Evolutionary conservation across 345 rosid genomes (phyloP).

Genomic region (Salix caprea): DNA sequence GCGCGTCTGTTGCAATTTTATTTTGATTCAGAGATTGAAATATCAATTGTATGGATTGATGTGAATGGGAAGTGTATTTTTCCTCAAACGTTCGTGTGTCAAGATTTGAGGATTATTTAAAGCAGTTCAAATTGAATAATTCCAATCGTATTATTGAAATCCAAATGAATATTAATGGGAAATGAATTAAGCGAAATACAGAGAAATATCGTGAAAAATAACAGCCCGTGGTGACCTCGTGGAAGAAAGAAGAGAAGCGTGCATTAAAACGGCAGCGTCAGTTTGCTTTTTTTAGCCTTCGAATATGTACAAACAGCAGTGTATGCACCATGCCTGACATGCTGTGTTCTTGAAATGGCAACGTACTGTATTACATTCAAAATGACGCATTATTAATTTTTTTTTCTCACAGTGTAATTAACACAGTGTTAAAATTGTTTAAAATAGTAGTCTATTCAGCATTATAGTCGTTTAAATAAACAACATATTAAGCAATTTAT

Average conservation of each 20-base stretch:
- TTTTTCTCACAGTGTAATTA: no score
- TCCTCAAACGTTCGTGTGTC: conserved; percentile 19
- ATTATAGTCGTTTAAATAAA: no score
- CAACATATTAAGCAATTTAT: no score
- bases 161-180: conserved; percentile 7
- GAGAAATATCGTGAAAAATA: conserved; percentile 3
- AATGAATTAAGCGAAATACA: conserved; percentile 26
- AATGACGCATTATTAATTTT: no score
- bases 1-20: conserved; percentile 40
- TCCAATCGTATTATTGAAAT: conserved; percentile 9
- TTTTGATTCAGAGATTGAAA: conserved; percentile 22
- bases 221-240: conserved; percentile 33
- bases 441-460: no score
- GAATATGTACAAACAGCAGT: no score
- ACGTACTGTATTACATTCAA: no score
- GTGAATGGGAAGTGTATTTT: conserved; percentile 38
- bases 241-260: conserved; percentile 11
- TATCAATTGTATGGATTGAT: conserved; percentile 55
- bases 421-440: no score
- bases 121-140: neutral
- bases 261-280: conserved; percentile 20
- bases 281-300: neutral
- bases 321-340: no score
- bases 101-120: conserved; percentile 4
- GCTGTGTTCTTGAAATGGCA: no score